These are phyloP conservation scores for Cornus controversa DNA, from an alignment of 148 eudicot species.

Conservation along the genomic window DNA sequence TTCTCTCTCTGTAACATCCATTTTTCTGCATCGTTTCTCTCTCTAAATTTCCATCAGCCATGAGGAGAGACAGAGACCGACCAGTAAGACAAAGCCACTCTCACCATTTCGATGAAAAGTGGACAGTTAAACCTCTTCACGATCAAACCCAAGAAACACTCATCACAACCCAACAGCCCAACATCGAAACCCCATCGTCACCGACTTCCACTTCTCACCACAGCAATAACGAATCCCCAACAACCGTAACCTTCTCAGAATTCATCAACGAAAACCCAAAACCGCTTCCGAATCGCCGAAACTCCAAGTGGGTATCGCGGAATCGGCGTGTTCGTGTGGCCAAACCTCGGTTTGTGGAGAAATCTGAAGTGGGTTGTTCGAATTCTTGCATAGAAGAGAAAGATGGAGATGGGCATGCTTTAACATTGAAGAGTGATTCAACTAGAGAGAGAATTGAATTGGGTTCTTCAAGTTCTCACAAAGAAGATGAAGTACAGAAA, in stretches of 20 bases:
- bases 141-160: background rate
- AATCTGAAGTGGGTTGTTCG: constrained; percentile 25
- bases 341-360: constrained; percentile 10
- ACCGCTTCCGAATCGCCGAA: constrained; percentile 17
- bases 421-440: too few species aligned
- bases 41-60: background rate
- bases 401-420: background rate
- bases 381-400: background rate
- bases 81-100: background rate
- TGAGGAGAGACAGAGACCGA: background rate
- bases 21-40: too few species aligned
- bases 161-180: background rate
- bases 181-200: constrained; percentile 2
- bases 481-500: constrained; percentile 4
- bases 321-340: constrained; percentile 23
- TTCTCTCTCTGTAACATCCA: too few species aligned
- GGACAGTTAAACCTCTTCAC: background rate
- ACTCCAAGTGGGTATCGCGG: constrained; percentile 24
- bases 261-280: constrained; percentile 2
- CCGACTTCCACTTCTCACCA: background rate
- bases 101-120: background rate
- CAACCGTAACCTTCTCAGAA: constrained; percentile 14
- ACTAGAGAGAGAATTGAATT: constrained; percentile 17
- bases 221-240: background rate
- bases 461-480: constrained; percentile 30